Conservation (phyloP, 768 basidiomycete genomes). For the Collybia sordida region DNA sequence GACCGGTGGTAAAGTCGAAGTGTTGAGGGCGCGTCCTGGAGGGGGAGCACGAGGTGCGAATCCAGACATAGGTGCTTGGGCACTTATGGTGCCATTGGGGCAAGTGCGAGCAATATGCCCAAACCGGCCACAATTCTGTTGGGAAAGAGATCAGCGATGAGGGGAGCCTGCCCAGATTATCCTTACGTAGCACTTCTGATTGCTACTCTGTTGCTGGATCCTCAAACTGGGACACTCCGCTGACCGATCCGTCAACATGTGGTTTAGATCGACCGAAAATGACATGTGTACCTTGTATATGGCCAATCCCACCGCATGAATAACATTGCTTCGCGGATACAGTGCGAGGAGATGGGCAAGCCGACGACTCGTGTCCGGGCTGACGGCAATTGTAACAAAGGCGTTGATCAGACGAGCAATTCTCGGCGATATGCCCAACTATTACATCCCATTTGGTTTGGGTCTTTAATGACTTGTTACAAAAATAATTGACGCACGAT, state of each 20-base stretch:
- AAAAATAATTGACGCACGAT: constrained; percentile 55
- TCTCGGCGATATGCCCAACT: constrained; percentile 95
- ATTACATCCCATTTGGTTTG: constrained; percentile 12
- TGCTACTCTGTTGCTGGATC: constrained; percentile 57
- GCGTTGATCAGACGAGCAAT: constrained; percentile 83
- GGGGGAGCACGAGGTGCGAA: constrained; percentile 73
- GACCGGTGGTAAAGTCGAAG: constrained; percentile 74
- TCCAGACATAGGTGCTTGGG: constrained; percentile 27
- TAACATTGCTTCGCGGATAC: constrained; percentile 90
- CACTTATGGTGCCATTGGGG: constrained; percentile 44
- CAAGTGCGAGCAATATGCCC: constrained; percentile 83
- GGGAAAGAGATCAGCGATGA: constrained; percentile 11
- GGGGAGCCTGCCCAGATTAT: not conserved
- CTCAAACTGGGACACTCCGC: constrained; percentile 85
- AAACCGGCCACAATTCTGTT: constrained; percentile 75
- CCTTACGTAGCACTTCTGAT: constrained; percentile 84
- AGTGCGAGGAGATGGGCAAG: constrained; percentile 81
- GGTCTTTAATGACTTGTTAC: not conserved
- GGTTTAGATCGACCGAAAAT: not conserved
- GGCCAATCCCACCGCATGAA: constrained; percentile 89
- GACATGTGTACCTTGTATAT: constrained; percentile 57
- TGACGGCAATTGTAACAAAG: constrained; percentile 95
- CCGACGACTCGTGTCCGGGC: constrained; percentile 90
- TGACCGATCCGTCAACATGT: constrained; percentile 15
- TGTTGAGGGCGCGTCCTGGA: constrained; percentile 73